Evolutionary conservation across 2,329 filamentous ascomycete species (phyloP).

Genomic region (Phyllosticta citribraziliensis): DNA sequence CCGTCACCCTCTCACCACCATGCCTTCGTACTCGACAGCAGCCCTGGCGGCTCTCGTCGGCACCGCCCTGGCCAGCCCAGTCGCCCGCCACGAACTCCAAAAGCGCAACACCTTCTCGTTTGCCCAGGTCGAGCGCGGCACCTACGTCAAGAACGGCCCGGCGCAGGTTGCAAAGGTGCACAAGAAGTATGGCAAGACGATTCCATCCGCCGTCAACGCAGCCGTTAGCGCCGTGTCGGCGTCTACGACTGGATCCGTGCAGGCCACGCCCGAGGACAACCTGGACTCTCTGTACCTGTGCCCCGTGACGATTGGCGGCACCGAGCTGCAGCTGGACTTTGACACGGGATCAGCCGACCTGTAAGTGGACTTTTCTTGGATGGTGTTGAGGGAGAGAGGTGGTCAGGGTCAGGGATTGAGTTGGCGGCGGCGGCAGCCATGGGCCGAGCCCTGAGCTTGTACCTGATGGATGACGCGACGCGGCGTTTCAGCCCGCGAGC

Average conservation of each 20-base stretch:
- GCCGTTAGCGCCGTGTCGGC: constrained; percentile 21
- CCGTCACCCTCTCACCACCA: constrained; percentile 13
- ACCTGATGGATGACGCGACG: neutral
- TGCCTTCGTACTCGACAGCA: constrained; percentile 26
- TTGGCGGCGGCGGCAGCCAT: neutral
- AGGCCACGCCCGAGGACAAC: constrained; percentile 31
- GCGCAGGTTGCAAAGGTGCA: constrained; percentile 29
- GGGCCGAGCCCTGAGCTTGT: neutral
- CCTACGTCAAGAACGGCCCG: constrained; percentile 29
- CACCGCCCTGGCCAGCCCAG: constrained; percentile 20
- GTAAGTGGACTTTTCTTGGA: constrained; percentile 32
- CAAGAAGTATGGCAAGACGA: constrained; percentile 27
- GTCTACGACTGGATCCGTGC: constrained; percentile 26
- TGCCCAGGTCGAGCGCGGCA: constrained; percentile 21
- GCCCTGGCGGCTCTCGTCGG: constrained; percentile 22
- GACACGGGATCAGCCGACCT: constrained; percentile 62
- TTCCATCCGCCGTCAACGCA: constrained; percentile 20
- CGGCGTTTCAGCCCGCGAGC: neutral
- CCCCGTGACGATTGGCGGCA: constrained; percentile 54
- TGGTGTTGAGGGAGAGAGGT: neutral
- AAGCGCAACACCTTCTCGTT: constrained; percentile 25
- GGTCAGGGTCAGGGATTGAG: neutral
- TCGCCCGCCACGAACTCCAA: constrained; percentile 20
- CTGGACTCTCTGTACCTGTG: constrained; percentile 30
- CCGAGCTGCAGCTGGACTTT: constrained; percentile 56